A percentile compares a stretch with the other conserved stretches of the same genome.
These are phyloP conservation scores for Phytophthora podocarpi DNA, from an alignment of 352 stramenopile species.

Conservation along the genomic window DNA sequence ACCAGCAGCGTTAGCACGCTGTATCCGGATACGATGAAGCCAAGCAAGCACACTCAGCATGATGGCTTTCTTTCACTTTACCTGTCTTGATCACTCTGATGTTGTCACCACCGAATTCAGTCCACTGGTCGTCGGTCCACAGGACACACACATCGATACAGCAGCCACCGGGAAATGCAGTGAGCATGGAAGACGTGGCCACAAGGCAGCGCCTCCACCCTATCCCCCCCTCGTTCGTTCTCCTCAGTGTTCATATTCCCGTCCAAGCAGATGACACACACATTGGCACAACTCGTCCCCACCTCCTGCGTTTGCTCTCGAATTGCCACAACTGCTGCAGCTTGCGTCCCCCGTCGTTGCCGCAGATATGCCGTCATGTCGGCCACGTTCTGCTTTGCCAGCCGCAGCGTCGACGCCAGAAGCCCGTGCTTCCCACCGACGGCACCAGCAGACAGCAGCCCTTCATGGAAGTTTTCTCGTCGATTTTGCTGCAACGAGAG, in stretches of 20 bases:
- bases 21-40: too few species aligned
- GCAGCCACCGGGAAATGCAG: slow-evolving; percentile 43
- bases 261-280: slow-evolving; percentile 48
- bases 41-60: too few species aligned
- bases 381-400: slow-evolving; percentile 32
- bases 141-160: slow-evolving; percentile 39
- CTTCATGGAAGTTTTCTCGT: background rate
- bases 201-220: slow-evolving; percentile 34
- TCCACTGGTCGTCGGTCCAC: slow-evolving; percentile 36
- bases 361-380: slow-evolving; percentile 36
- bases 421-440: slow-evolving; percentile 1
- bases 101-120: too few species aligned
- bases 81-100: too few species aligned
- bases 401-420: slow-evolving; percentile 34
- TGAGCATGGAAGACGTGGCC: slow-evolving; percentile 46
- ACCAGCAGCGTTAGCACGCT: too few species aligned
- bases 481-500: slow-evolving; percentile 28
- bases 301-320: background rate
- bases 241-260: background rate
- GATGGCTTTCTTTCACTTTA: too few species aligned
- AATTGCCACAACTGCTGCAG: background rate
- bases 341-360: background rate
- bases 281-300: background rate
- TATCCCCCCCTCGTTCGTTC: background rate
- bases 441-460: background rate